Evolutionary conservation across 306 rosid genomes (phyloP).

Genomic region (Casuarina equisetifolia): DNA sequence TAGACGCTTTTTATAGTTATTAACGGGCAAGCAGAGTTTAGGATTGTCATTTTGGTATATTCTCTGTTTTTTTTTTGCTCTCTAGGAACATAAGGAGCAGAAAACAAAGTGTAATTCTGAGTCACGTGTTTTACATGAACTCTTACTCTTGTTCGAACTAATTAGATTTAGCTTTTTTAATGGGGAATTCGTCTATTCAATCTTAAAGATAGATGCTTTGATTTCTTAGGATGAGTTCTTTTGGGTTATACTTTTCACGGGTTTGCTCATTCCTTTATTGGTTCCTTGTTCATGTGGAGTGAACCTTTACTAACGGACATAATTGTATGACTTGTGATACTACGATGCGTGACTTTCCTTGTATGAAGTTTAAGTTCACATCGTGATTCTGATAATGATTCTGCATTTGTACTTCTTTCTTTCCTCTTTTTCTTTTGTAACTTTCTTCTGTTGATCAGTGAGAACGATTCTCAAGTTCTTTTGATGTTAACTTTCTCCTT

Average conservation of each 20-base stretch:
- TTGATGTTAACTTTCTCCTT: slow-evolving; percentile 32
- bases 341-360: background rate
- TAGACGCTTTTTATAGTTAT: background rate
- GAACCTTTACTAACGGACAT: background rate
- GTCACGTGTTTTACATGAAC: background rate
- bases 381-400: background rate
- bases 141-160: background rate
- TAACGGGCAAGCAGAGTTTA: background rate
- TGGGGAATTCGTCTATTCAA: background rate
- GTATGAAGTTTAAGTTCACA: background rate
- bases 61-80: background rate
- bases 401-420: background rate
- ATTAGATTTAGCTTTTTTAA: background rate
- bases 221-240: slow-evolving; percentile 1
- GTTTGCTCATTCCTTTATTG: background rate
- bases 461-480: slow-evolving; percentile 18
- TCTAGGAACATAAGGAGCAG: background rate
- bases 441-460: background rate
- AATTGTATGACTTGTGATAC: background rate
- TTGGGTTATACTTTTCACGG: background rate
- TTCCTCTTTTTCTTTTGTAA: background rate
- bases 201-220: slow-evolving; percentile 20
- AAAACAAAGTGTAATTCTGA: background rate
- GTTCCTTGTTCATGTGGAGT: background rate
- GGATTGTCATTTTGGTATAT: background rate